Evolutionary conservation across 805 yeast species (phyloP).

Genomic region (Starmerella stigmatis): DNA sequence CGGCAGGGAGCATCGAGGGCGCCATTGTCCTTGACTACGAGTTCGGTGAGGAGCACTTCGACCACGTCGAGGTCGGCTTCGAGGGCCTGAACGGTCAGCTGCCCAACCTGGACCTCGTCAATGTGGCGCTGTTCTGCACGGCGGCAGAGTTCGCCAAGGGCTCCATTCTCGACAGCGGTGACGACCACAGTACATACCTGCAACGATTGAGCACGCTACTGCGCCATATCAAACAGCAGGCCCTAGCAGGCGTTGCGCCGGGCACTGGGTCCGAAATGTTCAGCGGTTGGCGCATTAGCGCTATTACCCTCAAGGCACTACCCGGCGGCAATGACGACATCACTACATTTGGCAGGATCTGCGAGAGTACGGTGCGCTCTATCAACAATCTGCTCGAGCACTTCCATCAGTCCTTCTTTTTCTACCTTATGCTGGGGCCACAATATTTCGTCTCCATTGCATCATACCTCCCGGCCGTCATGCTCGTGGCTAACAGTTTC

Average conservation of each 20-base stretch:
- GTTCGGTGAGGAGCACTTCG: constrained; percentile 53
- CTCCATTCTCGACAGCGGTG: constrained; percentile 57
- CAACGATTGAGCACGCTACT: constrained; percentile 47
- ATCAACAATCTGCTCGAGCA: constrained; percentile 88
- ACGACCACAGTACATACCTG: constrained; percentile 33
- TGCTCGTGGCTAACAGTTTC: constrained; percentile 56
- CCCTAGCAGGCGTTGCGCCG: constrained; percentile 47
- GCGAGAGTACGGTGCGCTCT: constrained; percentile 78
- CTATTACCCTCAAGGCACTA: constrained; percentile 63
- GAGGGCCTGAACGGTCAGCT: constrained; percentile 92
- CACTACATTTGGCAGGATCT: constrained; percentile 81
- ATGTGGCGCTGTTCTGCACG: constrained; percentile 63
- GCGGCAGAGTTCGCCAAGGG: constrained; percentile 67
- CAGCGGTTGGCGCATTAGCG: constrained; percentile 92
- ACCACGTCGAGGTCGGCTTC: constrained; percentile 61
- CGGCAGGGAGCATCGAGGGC: constrained; percentile 90
- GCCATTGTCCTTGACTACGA: constrained; percentile 79
- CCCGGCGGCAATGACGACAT: constrained; percentile 60
- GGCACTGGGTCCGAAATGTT: constrained; percentile 70
- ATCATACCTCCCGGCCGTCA: constrained; percentile 80
- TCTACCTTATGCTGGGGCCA: constrained; percentile 73
- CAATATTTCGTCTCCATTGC: constrained; percentile 81
- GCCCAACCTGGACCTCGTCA: constrained; percentile 84
- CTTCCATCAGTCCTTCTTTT: constrained; percentile 94
- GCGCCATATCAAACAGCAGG: constrained; percentile 57